These are phyloP conservation scores for Solanum aculeatissimum DNA, from an alignment of 305 asterid genomes.

Conservation along the genomic window DNA sequence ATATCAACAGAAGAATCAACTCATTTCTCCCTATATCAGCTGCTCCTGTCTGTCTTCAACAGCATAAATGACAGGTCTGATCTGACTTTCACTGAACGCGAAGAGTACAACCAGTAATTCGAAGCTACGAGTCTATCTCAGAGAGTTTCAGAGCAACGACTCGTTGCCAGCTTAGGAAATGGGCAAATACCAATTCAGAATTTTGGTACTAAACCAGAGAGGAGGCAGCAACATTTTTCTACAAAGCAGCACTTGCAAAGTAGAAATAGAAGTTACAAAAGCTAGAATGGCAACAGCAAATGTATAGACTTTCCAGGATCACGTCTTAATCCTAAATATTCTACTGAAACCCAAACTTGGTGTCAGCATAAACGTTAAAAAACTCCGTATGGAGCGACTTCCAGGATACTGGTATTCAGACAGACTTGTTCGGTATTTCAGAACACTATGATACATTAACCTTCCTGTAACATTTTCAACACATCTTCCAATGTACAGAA, in stretches of 20 bases:
- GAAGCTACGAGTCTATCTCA: not conserved
- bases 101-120: not conserved
- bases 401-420: not conserved
- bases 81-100: not conserved
- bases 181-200: not conserved
- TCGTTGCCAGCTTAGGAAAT: not conserved
- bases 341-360: not conserved
- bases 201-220: not conserved
- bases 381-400: not conserved
- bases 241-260: not conserved
- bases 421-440: not conserved
- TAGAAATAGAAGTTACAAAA: not conserved
- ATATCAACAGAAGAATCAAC: not conserved
- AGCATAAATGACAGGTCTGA: not conserved
- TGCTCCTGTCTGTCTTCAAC: not conserved
- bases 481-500: constrained; percentile 7
- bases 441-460: constrained; percentile 8
- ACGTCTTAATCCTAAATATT: not conserved
- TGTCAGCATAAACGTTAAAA: not conserved
- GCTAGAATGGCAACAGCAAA: not conserved
- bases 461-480: constrained; percentile 6
- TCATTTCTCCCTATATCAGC: not conserved
- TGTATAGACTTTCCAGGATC: not conserved
- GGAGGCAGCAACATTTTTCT: not conserved
- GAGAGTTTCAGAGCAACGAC: not conserved